These are phyloP conservation scores for Apium graveolens DNA, from an alignment of 129 eudicot species.

Conservation along the genomic window DNA sequence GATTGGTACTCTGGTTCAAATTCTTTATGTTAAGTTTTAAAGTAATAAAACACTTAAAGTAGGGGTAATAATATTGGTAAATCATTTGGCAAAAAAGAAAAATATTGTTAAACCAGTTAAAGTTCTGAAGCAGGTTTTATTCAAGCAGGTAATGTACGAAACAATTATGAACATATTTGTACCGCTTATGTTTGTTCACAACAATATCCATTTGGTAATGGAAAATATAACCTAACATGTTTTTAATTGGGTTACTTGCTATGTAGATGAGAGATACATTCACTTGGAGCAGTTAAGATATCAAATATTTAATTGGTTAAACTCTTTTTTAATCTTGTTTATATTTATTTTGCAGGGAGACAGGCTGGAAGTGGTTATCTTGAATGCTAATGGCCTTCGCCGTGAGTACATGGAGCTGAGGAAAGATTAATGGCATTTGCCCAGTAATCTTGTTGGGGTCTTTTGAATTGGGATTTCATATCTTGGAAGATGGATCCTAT, in stretches of 20 bases:
- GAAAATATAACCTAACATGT: background rate
- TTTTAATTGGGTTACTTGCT: background rate
- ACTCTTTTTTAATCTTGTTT: background rate
- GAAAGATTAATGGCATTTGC: constrained; percentile 37
- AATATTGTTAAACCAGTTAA: background rate
- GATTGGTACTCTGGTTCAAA: background rate
- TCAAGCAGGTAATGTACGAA: background rate
- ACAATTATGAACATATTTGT: background rate
- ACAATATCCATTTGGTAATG: background rate
- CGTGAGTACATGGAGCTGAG: constrained; percentile 67
- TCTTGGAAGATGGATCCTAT: background rate
- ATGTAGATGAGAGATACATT: background rate
- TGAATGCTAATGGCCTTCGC: constrained; percentile 46
- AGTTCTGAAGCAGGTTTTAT: background rate
- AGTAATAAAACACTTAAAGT: background rate
- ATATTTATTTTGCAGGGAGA: constrained; percentile 57
- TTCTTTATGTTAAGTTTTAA: background rate
- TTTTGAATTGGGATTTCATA: background rate
- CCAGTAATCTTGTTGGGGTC: background rate
- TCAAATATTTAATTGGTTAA: background rate
- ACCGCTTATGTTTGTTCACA: background rate
- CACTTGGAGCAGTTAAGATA: background rate
- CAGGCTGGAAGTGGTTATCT: constrained; percentile 63
- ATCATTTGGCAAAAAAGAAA: no score
- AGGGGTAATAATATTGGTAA: no score